Evolutionary conservation across 345 rosid species (phyloP).

Genomic region (Salix dunnii): DNA sequence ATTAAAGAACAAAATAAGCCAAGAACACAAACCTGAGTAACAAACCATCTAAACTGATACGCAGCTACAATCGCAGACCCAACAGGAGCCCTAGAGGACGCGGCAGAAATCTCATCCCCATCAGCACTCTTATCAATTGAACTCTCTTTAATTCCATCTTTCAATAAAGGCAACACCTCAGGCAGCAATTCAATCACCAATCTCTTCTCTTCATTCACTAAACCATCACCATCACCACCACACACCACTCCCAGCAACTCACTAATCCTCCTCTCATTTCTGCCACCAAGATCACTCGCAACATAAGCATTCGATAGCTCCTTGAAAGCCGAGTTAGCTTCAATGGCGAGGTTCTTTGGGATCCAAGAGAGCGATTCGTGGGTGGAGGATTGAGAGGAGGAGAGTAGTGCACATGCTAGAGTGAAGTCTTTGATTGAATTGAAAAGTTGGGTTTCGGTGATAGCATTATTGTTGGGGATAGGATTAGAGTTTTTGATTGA

Average conservation of each 20-base stretch:
- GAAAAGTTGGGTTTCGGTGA: conserved; percentile 19
- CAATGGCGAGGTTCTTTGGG: conserved; percentile 32
- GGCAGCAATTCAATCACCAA: conserved; percentile 54
- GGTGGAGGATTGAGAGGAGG: conserved; percentile 48
- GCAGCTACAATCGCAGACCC: conserved; percentile 64
- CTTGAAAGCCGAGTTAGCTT: conserved; percentile 34
- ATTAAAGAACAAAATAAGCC: not conserved
- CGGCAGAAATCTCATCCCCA: conserved; percentile 49
- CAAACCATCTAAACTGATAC: conserved; percentile 81
- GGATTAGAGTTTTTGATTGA: conserved; percentile 11
- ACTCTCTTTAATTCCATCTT: conserved; percentile 60
- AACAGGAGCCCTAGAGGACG: conserved; percentile 66
- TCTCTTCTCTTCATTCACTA: conserved; percentile 22
- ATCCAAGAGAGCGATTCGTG: conserved; percentile 75
- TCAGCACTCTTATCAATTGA: conserved; percentile 53
- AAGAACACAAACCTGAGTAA: conserved; percentile 52
- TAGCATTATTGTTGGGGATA: not conserved
- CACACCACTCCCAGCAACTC: conserved; percentile 19
- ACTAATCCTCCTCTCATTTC: conserved; percentile 19
- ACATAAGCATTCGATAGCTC: conserved; percentile 41
- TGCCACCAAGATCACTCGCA: conserved; percentile 18
- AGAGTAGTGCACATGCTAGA: conserved; percentile 67
- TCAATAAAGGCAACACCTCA: conserved; percentile 50
- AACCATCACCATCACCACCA: conserved; percentile 6
- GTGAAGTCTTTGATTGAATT: conserved; percentile 41